phyloP scores from a whole-genome alignment of 805 yeast genomes.

The Isabelozyma gotoi region DNA sequence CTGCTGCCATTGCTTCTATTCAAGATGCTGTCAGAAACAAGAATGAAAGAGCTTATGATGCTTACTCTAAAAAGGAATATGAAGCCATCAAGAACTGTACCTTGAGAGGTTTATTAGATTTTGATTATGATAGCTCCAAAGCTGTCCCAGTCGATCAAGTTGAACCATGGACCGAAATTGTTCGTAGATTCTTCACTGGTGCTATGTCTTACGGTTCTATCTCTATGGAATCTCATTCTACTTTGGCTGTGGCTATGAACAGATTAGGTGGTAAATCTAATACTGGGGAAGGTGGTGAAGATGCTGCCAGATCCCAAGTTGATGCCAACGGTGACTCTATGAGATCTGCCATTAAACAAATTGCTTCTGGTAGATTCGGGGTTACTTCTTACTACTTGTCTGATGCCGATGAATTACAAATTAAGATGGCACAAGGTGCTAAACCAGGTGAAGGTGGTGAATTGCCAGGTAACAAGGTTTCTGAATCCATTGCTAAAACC shows the following conservation, averaged over 20 bases:
- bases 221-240: slow-evolving; percentile 97
- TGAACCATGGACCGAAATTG: slow-evolving; percentile 99
- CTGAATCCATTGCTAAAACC: slow-evolving; percentile 84
- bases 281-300: slow-evolving; percentile 99
- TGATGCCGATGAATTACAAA: slow-evolving; percentile 96
- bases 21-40: slow-evolving; percentile 99
- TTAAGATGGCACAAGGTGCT: slow-evolving; percentile 99
- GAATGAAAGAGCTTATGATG: slow-evolving; percentile 89
- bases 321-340: slow-evolving; percentile 91
- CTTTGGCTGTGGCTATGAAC: slow-evolving; percentile 98
- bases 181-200: slow-evolving; percentile 96
- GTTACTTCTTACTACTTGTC: slow-evolving; percentile 92
- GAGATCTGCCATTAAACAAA: slow-evolving; percentile 98
- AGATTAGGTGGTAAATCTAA: slow-evolving; percentile 96
- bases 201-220: slow-evolving; percentile 99
- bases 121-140: slow-evolving; percentile 69
- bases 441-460: slow-evolving; percentile 99
- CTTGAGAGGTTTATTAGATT: slow-evolving; percentile 87
- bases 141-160: slow-evolving; percentile 95
- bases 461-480: slow-evolving; percentile 90
- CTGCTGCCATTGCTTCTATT: slow-evolving; percentile 88
- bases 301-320: slow-evolving; percentile 81
- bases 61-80: slow-evolving; percentile 83
- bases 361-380: slow-evolving; percentile 98
- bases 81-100: slow-evolving; percentile 94